Base-by-base conservation (phyloP, 345 rosid genomes). In the Xanthoceras sorbifolium region DNA sequence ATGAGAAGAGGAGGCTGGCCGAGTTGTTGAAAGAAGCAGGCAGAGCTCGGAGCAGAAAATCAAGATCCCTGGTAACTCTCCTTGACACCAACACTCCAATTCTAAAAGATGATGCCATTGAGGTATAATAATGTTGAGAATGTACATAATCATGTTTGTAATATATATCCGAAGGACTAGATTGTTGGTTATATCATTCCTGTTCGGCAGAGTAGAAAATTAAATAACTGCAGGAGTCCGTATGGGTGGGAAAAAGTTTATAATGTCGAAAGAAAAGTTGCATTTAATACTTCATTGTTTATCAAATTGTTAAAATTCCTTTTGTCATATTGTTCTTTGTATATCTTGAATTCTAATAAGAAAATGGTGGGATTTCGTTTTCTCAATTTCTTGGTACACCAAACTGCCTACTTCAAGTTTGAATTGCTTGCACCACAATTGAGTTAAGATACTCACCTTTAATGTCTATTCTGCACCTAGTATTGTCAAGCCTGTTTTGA, bases 21-120 rank as follows among this genome's bases (percentile, higher is more conserved):
- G 94, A 86, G 81, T 77, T 93, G 85, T 76, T 96, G 89, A 96
- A 91, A 82, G 98, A 93, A 77, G 97, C 97, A 65, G 97, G 98
- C 60, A 91, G 87, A 79, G 93, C 85, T 50, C 71, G 99, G 79
- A 89, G 73, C 80, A 81, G 90, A 80, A 90, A 91, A 82, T 87
- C 97, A 68, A 90, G 86, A 83, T 82, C 94, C 64, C 82, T 93
- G 40, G 82, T 93, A 54, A 83, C 91, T 14, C 92, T 96, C 54
- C 92, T 96, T 52, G 91, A 92, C 77, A 84, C 77, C 40, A 84
- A 76, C 81, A 70, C 82, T 63, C 82, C 80, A 23, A 79, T 76
- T 34, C 67, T 67, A 59, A 64, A 82, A 7, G 89, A 79, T 10
- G 84, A 80, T 63, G 85, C 70, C 7, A 74, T 74, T 73, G 74